Evolutionary conservation across 2,329 filamentous ascomycete genomes (phyloP).

Genomic region (Fusarium guadeloupense): DNA sequence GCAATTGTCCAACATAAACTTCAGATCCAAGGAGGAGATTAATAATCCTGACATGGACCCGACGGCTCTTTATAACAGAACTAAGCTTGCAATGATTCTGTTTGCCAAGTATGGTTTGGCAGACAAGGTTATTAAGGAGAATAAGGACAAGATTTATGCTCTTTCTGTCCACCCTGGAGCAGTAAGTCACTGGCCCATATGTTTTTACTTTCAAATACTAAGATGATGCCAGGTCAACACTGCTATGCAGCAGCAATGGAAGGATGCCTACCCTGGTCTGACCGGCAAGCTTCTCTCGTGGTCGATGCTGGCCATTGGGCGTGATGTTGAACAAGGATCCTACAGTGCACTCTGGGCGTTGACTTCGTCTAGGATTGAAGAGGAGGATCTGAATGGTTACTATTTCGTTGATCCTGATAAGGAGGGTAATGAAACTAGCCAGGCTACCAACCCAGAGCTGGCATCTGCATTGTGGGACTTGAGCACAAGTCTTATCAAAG

Average conservation of each 20-base stretch:
- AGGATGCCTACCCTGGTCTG: constrained; percentile 55
- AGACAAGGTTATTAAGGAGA: constrained; percentile 53
- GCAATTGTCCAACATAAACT: constrained; percentile 48
- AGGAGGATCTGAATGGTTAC: constrained; percentile 54
- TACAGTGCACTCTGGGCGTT: constrained; percentile 56
- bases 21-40: constrained; percentile 53
- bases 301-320: constrained; percentile 47
- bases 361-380: constrained; percentile 52
- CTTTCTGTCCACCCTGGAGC: constrained; percentile 51
- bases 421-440: constrained; percentile 50
- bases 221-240: constrained; percentile 50
- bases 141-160: constrained; percentile 53
- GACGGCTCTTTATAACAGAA: constrained; percentile 51
- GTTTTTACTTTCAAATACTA: fast-evolving
- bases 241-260: constrained; percentile 57
- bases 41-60: constrained; percentile 50
- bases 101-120: constrained; percentile 53
- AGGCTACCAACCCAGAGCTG: constrained; percentile 52
- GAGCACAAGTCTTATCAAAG: constrained; percentile 50
- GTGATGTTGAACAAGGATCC: constrained; percentile 53
- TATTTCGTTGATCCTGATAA: constrained; percentile 54
- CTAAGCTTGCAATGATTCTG: constrained; percentile 55
- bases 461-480: constrained; percentile 52
- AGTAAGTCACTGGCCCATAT: neutral
- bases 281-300: constrained; percentile 51